Evolutionary conservation across 192 early-diverging fungal species (phyloP).

Genomic region (Jimgerdemannia lactiflua): DNA sequence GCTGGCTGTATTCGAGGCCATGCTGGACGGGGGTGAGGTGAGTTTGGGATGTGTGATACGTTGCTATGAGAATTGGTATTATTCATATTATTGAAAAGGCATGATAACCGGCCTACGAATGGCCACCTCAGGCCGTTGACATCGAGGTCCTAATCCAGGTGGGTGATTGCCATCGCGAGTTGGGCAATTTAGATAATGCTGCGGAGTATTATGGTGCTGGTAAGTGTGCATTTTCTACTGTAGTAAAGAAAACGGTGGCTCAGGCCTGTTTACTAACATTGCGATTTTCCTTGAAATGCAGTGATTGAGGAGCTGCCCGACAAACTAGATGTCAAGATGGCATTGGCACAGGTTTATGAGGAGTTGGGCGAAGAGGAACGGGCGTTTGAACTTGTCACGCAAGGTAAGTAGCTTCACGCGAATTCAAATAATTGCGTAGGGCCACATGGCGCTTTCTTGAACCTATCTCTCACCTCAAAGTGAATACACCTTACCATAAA

Average conservation of each 20-base stretch:
- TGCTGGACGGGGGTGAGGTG: conserved; percentile 45
- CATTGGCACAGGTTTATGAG: conserved; percentile 71
- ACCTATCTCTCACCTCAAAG: neutral
- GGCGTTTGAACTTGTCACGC: conserved; percentile 47
- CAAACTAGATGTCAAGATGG: conserved; percentile 63
- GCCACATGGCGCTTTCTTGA: no score
- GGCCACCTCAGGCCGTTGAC: conserved; percentile 22
- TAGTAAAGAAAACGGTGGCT: no score
- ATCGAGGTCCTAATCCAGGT: conserved; percentile 45
- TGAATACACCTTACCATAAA: neutral
- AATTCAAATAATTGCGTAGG: no score
- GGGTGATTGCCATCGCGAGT: conserved; percentile 59
- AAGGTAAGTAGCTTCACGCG: conserved; percentile 23
- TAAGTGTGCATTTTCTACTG: conserved; percentile 12
- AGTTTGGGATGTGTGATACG: neutral
- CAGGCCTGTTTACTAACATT: neutral
- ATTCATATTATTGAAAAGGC: neutral
- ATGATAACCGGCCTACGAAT: neutral
- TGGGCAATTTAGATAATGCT: conserved; percentile 60
- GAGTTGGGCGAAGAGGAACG: conserved; percentile 58
- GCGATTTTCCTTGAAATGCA: conserved; percentile 9
- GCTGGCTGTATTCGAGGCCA: conserved; percentile 51
- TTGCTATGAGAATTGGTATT: neutral
- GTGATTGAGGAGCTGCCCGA: conserved; percentile 57
- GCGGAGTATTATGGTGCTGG: conserved; percentile 55